Conservation (phyloP, 1,284 basidiomycete species). For the Microstroma glucosiphilum region DNA sequence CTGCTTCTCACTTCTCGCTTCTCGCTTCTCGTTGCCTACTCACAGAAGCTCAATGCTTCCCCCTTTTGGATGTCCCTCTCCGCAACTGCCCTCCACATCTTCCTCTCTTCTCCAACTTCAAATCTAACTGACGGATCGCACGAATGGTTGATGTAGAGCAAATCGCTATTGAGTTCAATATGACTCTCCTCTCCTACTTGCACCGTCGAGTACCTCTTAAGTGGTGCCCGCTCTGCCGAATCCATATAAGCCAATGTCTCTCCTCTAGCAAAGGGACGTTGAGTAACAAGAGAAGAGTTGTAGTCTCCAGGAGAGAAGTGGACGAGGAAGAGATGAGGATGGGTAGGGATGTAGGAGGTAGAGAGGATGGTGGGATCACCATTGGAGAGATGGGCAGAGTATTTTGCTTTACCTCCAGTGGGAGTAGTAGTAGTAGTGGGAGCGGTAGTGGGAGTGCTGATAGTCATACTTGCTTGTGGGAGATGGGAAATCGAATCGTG, state of each 20-base stretch:
- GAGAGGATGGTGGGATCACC: constrained; percentile 29
- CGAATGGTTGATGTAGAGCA: constrained; percentile 47
- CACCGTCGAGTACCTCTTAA: constrained; percentile 37
- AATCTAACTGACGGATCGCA: constrained; percentile 41
- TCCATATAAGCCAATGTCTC: constrained; percentile 29
- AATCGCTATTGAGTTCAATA: constrained; percentile 44
- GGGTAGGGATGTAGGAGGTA: constrained; percentile 29
- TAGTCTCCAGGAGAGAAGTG: constrained; percentile 40
- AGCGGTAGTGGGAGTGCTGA: background rate
- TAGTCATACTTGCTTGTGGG: too few relatives aligned
- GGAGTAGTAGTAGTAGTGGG: constrained; percentile 7
- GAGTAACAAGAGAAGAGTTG: constrained; percentile 38
- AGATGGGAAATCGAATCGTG: too few relatives aligned
- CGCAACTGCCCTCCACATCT: constrained; percentile 26
- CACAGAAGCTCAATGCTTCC: constrained; percentile 43
- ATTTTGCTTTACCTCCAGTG: constrained; percentile 8
- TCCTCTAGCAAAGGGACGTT: constrained; percentile 21
- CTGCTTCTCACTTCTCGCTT: too few relatives aligned
- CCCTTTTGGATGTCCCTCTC: constrained; percentile 33
- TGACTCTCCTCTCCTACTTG: constrained; percentile 31
- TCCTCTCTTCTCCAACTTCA: constrained; percentile 17
- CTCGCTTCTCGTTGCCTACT: constrained; percentile 13
- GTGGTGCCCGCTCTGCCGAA: constrained; percentile 21
- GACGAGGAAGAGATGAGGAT: constrained; percentile 35
- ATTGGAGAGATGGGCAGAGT: constrained; percentile 35